phyloP scores from a whole-genome alignment of 768 basidiomycete species.

The Trametes elegans region DNA sequence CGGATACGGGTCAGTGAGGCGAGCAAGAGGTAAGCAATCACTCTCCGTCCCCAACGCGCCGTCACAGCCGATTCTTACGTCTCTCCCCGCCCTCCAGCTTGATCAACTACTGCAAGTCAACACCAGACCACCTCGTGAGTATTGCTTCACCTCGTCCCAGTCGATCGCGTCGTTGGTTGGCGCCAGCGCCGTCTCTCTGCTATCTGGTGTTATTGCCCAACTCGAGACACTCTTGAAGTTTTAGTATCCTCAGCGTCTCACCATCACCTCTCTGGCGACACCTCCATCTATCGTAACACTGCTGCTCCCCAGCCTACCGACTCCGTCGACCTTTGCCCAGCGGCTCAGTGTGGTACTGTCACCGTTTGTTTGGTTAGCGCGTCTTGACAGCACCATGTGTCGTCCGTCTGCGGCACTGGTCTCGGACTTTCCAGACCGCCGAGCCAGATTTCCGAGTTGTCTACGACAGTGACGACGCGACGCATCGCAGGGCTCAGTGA shows the following conservation, averaged over 20 bases:
- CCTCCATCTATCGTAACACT: not conserved
- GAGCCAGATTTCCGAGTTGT: too few species aligned
- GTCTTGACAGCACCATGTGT: too few species aligned
- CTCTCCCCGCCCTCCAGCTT: too few species aligned
- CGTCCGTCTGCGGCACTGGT: too few species aligned
- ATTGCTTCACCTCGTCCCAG: too few species aligned
- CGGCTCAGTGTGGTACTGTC: too few species aligned
- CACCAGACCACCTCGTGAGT: slow-evolving; percentile 66
- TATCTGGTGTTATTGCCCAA: not conserved
- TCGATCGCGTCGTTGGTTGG: not conserved
- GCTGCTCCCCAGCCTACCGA: too few species aligned
- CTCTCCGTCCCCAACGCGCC: not conserved
- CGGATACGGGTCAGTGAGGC: slow-evolving; percentile 75
- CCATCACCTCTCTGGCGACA: not conserved
- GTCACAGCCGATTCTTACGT: not conserved
- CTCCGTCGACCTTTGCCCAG: too few species aligned
- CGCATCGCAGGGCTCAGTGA: too few species aligned
- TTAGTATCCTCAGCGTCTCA: not conserved
- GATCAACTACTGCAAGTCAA: slow-evolving; percentile 72
- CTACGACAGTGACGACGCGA: too few species aligned
- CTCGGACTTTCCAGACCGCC: too few species aligned
- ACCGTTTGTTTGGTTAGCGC: too few species aligned
- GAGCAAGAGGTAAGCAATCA: slow-evolving; percentile 50
- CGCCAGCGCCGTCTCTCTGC: not conserved
- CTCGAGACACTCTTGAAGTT: not conserved